Base-by-base conservation (phyloP, 2,329 filamentous ascomycete genomes). In the Colletotrichum musicola region DNA sequence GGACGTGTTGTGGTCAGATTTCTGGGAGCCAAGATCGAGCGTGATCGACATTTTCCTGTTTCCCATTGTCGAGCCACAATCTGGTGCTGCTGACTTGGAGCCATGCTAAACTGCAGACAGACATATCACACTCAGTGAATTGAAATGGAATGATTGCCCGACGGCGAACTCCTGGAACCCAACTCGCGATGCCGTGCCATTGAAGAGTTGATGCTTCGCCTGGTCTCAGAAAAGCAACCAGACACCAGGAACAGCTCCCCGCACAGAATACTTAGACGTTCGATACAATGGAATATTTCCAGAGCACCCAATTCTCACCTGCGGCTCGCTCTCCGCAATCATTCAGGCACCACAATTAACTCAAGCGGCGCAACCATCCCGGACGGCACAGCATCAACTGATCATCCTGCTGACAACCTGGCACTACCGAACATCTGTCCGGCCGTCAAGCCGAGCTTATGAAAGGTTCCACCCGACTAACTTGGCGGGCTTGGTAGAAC, bases 401-500 rank as follows among this genome's bases (percentile, higher is more conserved):
- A 13, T 20, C 46, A 20, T 9, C 20, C 20, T 46, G 44, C 16
- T 46, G 44, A 46, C 44, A 57, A 44, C 20, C 30, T 35, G 30
- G 30, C 30, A 16, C 27, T 30, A 20, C 44, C 16, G 35, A n/a
- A n/a, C n/a, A 14, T 14, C 22, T 46, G 1, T 42, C 46, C 46
- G 62, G 55, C 18, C 6, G 6, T 13, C 16, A 6, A 58, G 38
- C 55, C 46, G n/a, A 42, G 22, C 35, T 18, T 18, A 42, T 44
- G 25, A 25, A 14, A 5, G n/a, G 49, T 30, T 13, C 55, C 55
- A 60, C 47, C n/a, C 1, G 16, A 16, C 2, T 9, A 25, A 22
- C 62, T 65, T 65, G 62, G 62, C 62, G 22, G 12, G 4, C 62
- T 65, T 27, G 62, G 62, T 56, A 65, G 18, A 65, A 49, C 38